phyloP scores from a whole-genome alignment of 2,329 filamentous ascomycete genomes.

The Furcasterigmium sp. region DNA sequence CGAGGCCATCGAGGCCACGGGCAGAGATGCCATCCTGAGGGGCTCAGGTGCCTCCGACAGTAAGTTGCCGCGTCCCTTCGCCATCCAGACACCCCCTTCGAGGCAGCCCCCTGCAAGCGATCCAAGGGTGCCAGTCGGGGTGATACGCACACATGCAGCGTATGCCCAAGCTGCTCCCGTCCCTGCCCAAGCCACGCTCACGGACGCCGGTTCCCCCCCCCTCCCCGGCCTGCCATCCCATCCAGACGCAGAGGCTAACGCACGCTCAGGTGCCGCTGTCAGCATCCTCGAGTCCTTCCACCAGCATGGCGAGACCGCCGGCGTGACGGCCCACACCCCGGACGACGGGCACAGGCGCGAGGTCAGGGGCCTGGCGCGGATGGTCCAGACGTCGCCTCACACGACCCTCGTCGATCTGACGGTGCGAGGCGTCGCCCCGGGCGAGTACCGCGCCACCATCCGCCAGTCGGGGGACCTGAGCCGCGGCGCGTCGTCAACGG shows the following conservation, averaged over 20 bases:
- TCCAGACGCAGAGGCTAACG: background rate
- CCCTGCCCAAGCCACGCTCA: conserved; percentile 1
- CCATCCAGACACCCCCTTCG: too few species aligned
- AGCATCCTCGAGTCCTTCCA: conserved; percentile 86
- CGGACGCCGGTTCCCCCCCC: background rate
- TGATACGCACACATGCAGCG: too few species aligned
- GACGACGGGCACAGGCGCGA: conserved; percentile 39
- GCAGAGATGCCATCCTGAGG: conserved; percentile 88
- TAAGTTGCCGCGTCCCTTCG: conserved; percentile 39
- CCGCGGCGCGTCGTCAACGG: conserved; percentile 74
- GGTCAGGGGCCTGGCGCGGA: conserved; percentile 82
- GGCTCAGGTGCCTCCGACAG: conserved; percentile 83
- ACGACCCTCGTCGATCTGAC: conserved; percentile 85
- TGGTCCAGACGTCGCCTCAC: conserved; percentile 81
- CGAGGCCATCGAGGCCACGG: conserved; percentile 79
- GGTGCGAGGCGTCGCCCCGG: conserved; percentile 73
- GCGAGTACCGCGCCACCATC: conserved; percentile 78
- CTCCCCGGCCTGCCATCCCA: background rate
- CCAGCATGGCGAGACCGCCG: conserved; percentile 45
- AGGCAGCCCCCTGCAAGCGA: too few species aligned
- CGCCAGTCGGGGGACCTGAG: conserved; percentile 85
- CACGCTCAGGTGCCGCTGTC: conserved; percentile 65
- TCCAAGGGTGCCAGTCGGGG: too few species aligned
- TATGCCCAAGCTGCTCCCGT: background rate
- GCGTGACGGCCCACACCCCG: conserved; percentile 27